Base-by-base conservation (phyloP, 441 rosid genomes). In the Aquilaria agallochum region DNA sequence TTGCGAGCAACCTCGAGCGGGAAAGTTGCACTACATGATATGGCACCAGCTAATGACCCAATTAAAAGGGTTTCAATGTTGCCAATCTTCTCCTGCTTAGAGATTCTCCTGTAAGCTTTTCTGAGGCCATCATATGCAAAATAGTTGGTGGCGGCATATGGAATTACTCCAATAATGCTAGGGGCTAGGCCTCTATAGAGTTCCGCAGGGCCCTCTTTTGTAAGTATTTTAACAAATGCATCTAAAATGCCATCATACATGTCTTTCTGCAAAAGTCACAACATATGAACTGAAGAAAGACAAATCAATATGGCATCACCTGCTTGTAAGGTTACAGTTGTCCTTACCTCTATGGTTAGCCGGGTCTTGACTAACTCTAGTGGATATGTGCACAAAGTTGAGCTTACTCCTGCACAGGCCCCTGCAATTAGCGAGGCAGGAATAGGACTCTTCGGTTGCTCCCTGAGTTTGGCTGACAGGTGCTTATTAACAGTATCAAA, bases 331-430 rank as follows among this genome's bases (percentile, higher is more conserved):
- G 40, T 31, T 6, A 32, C 30, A 50, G 51, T 55, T 62, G 15
- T 20, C 49, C 55, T 42, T 68, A 91, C 99, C 99, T 91, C 92
- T 62, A 94, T 86, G 1, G 99, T 94, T 60, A 94, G 74, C 44
- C 99, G 94, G 54, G 99, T 94, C 77, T 94, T 94, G 68, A 94
- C 72, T 68, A 94, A 75, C 70, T 94, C 97, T 1, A 94, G 96
- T 50, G 99, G 99, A 71, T 94, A 94, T 3, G 94, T 94, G 76
- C 83, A 87, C 68, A 94, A 76, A 36, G 99, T 91, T 44, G 96
- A 93, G 79, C 94, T 87, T 64, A 94, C 99, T 69, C 99, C 99
- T 67, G 99, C 99, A 83, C 92, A 92, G 6, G 97, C 99, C 53
- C 99, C 99, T 0, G 99, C 99, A 30, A 94, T 62, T 61, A 92